Evolutionary conservation across 202 grass and related monocot species (phyloP), one percentile per base, ranked within the genome.

Genomic region (Carex arenaria): DNA sequence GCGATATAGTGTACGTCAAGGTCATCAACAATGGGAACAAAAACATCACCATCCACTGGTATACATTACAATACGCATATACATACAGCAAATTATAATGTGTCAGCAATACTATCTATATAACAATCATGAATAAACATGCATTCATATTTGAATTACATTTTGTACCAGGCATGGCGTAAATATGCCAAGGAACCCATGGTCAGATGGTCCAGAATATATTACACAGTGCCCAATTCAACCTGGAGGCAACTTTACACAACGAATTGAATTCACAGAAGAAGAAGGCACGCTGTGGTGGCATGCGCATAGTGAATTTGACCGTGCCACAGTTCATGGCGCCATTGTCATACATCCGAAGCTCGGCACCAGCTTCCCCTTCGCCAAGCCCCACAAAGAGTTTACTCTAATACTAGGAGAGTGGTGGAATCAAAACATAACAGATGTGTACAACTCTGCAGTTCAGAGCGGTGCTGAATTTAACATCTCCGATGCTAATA

Each of bases 261-360:
- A 87, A n/a, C 45, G 79, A 32, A 63, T 87, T 4, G 22, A 69
- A 10, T 78, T 87, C 30, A 20, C 51, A 2, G 60, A 68, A 34
- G 80, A 84, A 56, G 86, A 87, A 83, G 86, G 86, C 13, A 87
- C 86, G 0, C 4, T 87, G 4, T 87, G 86, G 86, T 87, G 86
- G 86, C 86, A 87, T 5, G 80, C 86, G 7, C 86, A 87, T 49
- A 87, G 87, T 78, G 86, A 89, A 62, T 95, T 79, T 67, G 88
- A 92, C 53, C 93, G 90, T 36, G 79, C 61, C 31, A 92, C 93
- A 4, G 78, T 94, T 56, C 79, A 90, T 38, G 93, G 93, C n/a
- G 93, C 93, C 72, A 90, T 94, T 71, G 23, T 94, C 31, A 53
- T 94, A 55, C 82, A 90, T 74, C 93, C 93, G 36, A 87, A 54